Conservation (phyloP, 2,329 filamentous ascomycete species). For the Hypoxylon sp. region DNA sequence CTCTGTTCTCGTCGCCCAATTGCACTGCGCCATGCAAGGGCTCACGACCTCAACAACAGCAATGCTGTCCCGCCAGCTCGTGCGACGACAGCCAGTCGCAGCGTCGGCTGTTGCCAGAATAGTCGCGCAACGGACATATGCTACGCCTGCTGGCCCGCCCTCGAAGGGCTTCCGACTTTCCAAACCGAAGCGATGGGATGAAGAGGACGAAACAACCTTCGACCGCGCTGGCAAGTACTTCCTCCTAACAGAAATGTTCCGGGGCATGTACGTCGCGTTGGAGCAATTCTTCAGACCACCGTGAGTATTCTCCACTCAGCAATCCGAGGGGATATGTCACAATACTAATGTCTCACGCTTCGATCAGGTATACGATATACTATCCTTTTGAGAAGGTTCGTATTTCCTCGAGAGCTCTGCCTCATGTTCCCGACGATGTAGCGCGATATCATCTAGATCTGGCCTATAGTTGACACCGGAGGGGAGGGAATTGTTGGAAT, state of each 20-base stretch:
- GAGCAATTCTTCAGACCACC: constrained; percentile 99
- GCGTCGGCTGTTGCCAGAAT: constrained; percentile 50
- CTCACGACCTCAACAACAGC: constrained; percentile 51
- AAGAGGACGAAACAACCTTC: constrained; percentile 80
- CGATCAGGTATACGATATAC: constrained; percentile 90
- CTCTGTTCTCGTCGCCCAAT: constrained; percentile 43
- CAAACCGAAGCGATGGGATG: constrained; percentile 82
- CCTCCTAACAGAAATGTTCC: constrained; percentile 93
- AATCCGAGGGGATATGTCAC: not conserved
- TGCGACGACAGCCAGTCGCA: constrained; percentile 51
- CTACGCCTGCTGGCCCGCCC: constrained; percentile 83
- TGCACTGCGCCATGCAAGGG: constrained; percentile 53
- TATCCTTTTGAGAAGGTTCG: constrained; percentile 96
- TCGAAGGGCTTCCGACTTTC: constrained; percentile 85
- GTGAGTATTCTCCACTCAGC: constrained; percentile 70
- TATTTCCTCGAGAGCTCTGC: constrained; percentile 12
- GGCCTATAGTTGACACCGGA: not conserved
- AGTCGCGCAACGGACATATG: constrained; percentile 62
- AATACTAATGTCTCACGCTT: constrained; percentile 34
- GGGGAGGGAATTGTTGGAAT: constrained; percentile 37
- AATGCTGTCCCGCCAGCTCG: constrained; percentile 54
- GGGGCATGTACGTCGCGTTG: constrained; percentile 97
- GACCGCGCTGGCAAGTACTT: constrained; percentile 95
- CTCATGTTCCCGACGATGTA: constrained; percentile 1
- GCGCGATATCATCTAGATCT: constrained; percentile 27